A percentile compares a stretch with the other conserved stretches of the same genome.
These are phyloP conservation scores for Rhynchospora tenuis DNA, from an alignment of 176 grass and related monocot genomes.

Conservation along the genomic window DNA sequence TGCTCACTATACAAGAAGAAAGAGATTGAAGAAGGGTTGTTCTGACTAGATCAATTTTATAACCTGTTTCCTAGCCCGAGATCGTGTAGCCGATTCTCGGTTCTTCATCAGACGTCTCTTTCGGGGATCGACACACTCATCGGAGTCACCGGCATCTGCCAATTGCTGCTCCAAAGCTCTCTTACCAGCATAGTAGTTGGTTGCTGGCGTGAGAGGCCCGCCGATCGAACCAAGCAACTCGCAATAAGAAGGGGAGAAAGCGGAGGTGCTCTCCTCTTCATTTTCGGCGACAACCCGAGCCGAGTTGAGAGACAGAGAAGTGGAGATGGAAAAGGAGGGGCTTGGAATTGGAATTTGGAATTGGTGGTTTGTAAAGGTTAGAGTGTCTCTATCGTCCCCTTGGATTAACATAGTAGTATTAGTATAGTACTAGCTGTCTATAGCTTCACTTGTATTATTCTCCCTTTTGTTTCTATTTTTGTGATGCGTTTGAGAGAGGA, in stretches of 20 bases:
- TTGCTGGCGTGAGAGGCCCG: neutral
- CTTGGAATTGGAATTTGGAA: slow-evolving; percentile 6
- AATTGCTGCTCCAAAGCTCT: slow-evolving; percentile 19
- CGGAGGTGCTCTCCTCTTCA: slow-evolving; percentile 3
- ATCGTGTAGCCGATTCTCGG: slow-evolving; percentile 15
- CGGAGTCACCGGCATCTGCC: neutral
- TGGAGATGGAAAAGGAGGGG: slow-evolving; percentile 1
- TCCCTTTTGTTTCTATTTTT: neutral
- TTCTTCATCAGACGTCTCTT: slow-evolving; percentile 26
- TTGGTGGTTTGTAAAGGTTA: neutral
- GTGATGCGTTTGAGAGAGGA: neutral
- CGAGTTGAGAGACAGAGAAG: slow-evolving; percentile 1
- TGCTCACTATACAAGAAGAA: neutral
- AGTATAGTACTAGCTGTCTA: neutral
- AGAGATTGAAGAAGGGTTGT: neutral
- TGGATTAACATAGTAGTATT: neutral
- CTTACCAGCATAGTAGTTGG: neutral
- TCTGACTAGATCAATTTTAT: neutral
- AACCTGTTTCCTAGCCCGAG: slow-evolving; percentile 21
- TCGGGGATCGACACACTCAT: neutral
- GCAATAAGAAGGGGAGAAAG: slow-evolving; percentile 2
- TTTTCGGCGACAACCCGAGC: neutral
- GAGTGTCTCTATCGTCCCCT: slow-evolving; percentile 20
- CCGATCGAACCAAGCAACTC: neutral
- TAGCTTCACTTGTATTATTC: neutral